Base-by-base conservation (phyloP, 352 stramenopile species). In the Globisporangium alternatum region DNA sequence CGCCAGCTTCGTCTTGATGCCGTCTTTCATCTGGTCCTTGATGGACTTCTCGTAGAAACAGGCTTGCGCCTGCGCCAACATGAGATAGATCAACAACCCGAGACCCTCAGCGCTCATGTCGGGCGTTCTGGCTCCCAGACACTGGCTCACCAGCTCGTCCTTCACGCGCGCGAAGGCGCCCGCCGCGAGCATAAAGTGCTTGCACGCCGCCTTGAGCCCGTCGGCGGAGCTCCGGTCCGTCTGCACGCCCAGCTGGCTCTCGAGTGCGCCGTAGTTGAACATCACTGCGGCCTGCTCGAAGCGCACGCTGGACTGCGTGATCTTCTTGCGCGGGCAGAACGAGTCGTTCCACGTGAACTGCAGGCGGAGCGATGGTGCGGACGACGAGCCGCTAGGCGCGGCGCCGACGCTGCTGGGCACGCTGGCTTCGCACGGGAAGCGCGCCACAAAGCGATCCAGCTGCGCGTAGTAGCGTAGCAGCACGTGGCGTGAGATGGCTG, bases 1-100 rank as follows among this genome's bases (percentile, higher is more conserved):
- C 61, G 89, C 87, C 21, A 96, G 71, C 61, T 93, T 96, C 22
- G 87, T 77, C 73, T 93, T 91, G 62, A 96, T 83, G 12, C 66
- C 77, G 62, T 92, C 77, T 49, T 91, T 92, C 78, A 91, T 89
- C 57, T 85, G 73, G 69, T 97, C 90, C 56, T 93, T 94, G 33
- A 97, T 90, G 21, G 89, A 82, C 66, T 97, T 97, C 66, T 97
- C 88, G 67, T 96, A 97, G 60, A 96, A 96, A 58, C 89, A 97
- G n/a, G 88, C 88, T 63, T 96, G 87, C 25, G 85, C 85, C 67
- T 96, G 87, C 17, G 85, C 87, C 19, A 96, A 73, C 85, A 96
- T 93, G 55, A 96, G 73, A 49, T 77, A 69, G 35, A 68, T 76
- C 15, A 92, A 73, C 60, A 96, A 75, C n/a, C 73, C 70, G n/a